Conservation (phyloP, 306 rosid genomes). For the Prunus mira region DNA sequence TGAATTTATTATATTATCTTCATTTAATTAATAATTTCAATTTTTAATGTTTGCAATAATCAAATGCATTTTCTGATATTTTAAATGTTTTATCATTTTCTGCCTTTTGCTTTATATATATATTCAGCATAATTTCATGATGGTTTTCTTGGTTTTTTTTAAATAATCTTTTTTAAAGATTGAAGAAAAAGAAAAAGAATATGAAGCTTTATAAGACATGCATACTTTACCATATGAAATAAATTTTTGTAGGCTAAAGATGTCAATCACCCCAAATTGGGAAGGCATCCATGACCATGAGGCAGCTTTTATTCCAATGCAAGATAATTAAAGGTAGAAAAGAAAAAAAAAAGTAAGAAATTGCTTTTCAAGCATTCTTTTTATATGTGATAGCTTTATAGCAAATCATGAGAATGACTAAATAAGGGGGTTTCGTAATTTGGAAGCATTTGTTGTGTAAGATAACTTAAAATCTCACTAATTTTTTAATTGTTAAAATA, state of each 20-base stretch:
- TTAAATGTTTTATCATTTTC: too few species aligned
- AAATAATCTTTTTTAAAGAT: neutral
- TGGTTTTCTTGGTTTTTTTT: neutral
- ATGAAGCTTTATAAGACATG: too few species aligned
- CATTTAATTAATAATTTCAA: too few species aligned
- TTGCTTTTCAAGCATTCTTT: neutral
- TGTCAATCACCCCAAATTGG: too few species aligned
- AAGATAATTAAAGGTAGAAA: too few species aligned
- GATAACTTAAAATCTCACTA: too few species aligned
- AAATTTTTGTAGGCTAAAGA: neutral
- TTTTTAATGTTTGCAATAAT: too few species aligned
- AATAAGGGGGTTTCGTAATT: neutral
- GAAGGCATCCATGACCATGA: neutral
- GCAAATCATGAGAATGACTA: conserved; percentile 1
- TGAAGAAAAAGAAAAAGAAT: neutral
- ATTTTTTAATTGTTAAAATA: too few species aligned
- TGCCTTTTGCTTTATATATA: too few species aligned
- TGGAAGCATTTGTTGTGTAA: neutral
- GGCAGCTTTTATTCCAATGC: neutral
- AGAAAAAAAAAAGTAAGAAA: neutral
- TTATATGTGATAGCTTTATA: neutral
- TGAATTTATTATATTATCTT: too few species aligned
- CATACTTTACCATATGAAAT: neutral
- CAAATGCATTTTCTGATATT: fast-evolving
- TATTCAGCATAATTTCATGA: neutral